Conservation (phyloP, 2,329 filamentous ascomycete species). For the Fusarium tricinctum region DNA sequence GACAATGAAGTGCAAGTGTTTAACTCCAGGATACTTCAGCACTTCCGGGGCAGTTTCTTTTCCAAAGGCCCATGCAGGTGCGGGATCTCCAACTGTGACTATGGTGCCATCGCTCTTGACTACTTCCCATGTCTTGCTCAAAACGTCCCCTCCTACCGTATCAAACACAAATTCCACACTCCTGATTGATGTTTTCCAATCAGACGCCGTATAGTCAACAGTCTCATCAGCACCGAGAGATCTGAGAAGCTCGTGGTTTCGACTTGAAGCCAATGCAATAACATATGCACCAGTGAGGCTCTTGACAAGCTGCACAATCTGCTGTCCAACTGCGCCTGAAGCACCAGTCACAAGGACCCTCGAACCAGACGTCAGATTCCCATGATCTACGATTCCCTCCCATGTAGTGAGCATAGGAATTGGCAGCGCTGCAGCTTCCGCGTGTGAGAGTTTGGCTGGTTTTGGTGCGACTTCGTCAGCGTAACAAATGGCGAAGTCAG, state of each 20-base stretch:
- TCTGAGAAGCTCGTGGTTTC: constrained; percentile 32
- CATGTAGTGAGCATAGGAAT: constrained; percentile 29
- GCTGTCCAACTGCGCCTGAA: constrained; percentile 30
- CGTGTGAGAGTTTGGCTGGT: constrained; percentile 2
- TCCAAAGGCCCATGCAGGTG: constrained; percentile 52
- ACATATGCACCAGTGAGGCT: constrained; percentile 42
- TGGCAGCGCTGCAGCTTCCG: constrained; percentile 13
- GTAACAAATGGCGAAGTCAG: constrained; percentile 7
- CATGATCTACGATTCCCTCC: constrained; percentile 21
- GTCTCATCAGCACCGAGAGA: constrained; percentile 43
- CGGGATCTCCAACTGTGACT: constrained; percentile 55
- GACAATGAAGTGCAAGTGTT: constrained; percentile 49
- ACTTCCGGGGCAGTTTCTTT: constrained; percentile 38
- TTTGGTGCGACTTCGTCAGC: constrained; percentile 5
- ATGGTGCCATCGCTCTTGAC: constrained; percentile 52
- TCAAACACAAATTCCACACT: constrained; percentile 23
- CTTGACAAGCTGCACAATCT: constrained; percentile 51
- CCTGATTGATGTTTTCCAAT: constrained; percentile 40
- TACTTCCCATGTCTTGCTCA: constrained; percentile 50
- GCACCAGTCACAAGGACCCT: constrained; percentile 21
- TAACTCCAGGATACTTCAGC: constrained; percentile 36
- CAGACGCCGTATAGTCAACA: constrained; percentile 45
- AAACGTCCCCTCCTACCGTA: constrained; percentile 8
- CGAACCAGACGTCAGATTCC: rapidly evolving
- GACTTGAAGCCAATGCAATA: constrained; percentile 49